Conservation (phyloP, 2,329 filamentous ascomycete genomes). For the Geosmithia morbida region DNA sequence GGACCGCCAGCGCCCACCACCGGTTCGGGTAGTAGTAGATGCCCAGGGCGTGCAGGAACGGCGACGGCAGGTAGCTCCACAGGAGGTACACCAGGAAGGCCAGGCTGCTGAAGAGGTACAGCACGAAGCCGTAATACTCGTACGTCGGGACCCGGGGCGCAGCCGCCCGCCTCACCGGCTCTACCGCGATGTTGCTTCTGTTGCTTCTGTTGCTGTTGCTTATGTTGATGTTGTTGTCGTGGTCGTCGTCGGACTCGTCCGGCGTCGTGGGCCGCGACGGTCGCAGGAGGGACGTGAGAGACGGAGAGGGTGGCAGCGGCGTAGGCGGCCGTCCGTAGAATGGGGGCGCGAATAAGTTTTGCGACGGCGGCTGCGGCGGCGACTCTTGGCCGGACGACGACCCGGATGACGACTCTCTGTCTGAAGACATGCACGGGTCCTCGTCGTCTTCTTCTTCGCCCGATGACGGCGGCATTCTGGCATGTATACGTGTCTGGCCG, state of each 20-base stretch:
- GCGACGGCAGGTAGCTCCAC: slow-evolving; percentile 86
- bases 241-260: slow-evolving; percentile 76
- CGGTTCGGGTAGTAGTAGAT: slow-evolving; percentile 95
- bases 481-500: background rate
- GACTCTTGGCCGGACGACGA: slow-evolving; percentile 19
- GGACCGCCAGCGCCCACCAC: slow-evolving; percentile 93
- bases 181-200: slow-evolving; percentile 1
- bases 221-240: background rate
- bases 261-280: slow-evolving; percentile 88
- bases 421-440: slow-evolving; percentile 6
- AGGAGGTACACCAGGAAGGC: slow-evolving; percentile 60
- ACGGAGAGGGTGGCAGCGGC: slow-evolving; percentile 82
- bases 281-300: slow-evolving; percentile 78
- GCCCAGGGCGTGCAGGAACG: slow-evolving; percentile 81
- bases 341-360: slow-evolving; percentile 56
- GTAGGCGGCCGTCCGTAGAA: slow-evolving; percentile 98
- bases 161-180: slow-evolving; percentile 59
- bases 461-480: background rate
- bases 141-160: slow-evolving; percentile 95
- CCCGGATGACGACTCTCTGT: slow-evolving; percentile 5
- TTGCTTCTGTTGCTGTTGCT: too few relatives aligned
- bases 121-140: slow-evolving; percentile 97
- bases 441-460: slow-evolving; percentile 20
- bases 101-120: slow-evolving; percentile 79
- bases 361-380: slow-evolving; percentile 29